These are phyloP conservation scores for Chrysoporthe austroafricana DNA, from an alignment of 2,329 filamentous ascomycete genomes.

Conservation along the genomic window DNA sequence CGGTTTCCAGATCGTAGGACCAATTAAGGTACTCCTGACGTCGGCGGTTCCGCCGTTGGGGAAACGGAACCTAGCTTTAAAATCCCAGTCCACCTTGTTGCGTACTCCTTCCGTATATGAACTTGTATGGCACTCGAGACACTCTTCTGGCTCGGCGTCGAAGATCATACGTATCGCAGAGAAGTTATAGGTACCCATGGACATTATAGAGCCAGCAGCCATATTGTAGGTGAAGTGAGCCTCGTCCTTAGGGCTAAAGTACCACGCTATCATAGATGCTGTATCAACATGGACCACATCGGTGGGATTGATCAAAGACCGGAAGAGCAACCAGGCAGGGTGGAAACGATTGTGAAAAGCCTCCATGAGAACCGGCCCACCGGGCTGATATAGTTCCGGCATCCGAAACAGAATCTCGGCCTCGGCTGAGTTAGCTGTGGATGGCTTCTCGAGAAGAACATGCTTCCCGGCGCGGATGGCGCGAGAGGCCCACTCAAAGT, in stretches of 20 bases:
- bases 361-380: constrained; percentile 46
- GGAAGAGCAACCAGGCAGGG: constrained; percentile 40
- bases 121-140: constrained; percentile 39
- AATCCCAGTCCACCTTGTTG: constrained; percentile 38
- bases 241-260: constrained; percentile 34
- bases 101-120: constrained; percentile 29
- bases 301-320: constrained; percentile 36
- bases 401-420: constrained; percentile 41
- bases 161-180: constrained; percentile 45
- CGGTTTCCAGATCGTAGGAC: constrained; percentile 28
- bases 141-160: constrained; percentile 43
- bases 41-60: constrained; percentile 41
- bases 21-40: constrained; percentile 33
- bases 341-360: constrained; percentile 49
- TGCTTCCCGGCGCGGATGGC: constrained; percentile 47
- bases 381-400: constrained; percentile 34
- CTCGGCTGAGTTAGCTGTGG: constrained; percentile 43
- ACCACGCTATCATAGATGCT: constrained; percentile 32
- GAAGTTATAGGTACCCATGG: constrained; percentile 47
- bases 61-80: constrained; percentile 44
- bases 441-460: constrained; percentile 52
- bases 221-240: constrained; percentile 41
- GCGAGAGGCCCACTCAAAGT: constrained; percentile 45
- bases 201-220: constrained; percentile 38
- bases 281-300: constrained; percentile 36